Conservation (phyloP, 2,329 filamentous ascomycete genomes). For the Leptographium galeiforme region DNA sequence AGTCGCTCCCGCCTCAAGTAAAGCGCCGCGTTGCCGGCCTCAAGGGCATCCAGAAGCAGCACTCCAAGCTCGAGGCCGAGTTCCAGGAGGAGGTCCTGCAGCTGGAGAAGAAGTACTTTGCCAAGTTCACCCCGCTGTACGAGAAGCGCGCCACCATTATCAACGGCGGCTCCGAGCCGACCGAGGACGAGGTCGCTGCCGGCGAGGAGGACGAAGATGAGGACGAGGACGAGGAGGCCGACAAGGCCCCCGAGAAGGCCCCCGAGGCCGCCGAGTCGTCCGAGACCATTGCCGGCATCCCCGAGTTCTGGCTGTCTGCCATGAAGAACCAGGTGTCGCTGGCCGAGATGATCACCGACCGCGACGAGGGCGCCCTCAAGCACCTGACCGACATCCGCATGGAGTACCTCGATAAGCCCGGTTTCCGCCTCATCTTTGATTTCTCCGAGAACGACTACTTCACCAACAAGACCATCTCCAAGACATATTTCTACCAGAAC, state of each 20-base stretch:
- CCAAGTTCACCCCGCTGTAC: conserved; percentile 96
- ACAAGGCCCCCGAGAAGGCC: conserved; percentile 40
- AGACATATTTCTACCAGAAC: conserved; percentile 98
- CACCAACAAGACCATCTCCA: conserved; percentile 91
- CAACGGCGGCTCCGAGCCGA: conserved; percentile 76
- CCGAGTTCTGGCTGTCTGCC: conserved; percentile 97
- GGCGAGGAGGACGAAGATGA: conserved; percentile 72
- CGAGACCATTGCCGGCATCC: conserved; percentile 62
- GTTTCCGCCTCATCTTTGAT: conserved; percentile 96
- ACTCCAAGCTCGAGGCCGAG: conserved; percentile 94
- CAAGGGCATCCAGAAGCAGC: conserved; percentile 97
- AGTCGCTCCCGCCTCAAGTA: conserved; percentile 80
- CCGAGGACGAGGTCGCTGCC: conserved; percentile 71
- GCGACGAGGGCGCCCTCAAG: conserved; percentile 88
- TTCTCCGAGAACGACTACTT: conserved; percentile 94
- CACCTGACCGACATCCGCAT: conserved; percentile 86
- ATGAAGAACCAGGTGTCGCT: conserved; percentile 99
- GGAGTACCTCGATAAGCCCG: conserved; percentile 97
- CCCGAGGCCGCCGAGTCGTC: conserved; percentile 32
- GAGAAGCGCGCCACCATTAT: conserved; percentile 87
- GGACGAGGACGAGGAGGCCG: conserved; percentile 43
- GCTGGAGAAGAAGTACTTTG: conserved; percentile 99
- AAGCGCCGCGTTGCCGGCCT: conserved; percentile 88
- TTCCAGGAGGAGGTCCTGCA: conserved; percentile 98
- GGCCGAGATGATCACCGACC: conserved; percentile 96